Percentiles rank a stretch among this genome's conserved stretches.
Evolutionary conservation across 306 rosid species (phyloP).

Genomic region (Citrullus mucosospermus): DNA sequence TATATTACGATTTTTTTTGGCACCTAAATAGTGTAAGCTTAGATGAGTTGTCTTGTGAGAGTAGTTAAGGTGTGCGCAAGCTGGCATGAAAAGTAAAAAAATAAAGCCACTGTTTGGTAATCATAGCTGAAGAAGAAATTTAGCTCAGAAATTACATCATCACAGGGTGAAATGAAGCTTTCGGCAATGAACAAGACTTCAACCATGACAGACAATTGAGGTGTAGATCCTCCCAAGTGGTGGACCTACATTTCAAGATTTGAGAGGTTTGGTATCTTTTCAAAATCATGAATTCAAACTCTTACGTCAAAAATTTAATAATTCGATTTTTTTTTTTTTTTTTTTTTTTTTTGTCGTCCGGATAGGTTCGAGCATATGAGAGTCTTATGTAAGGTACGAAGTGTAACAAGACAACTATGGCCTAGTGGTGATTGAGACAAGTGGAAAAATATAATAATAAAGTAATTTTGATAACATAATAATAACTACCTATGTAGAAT

Average conservation of each 20-base stretch:
- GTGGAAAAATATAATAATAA: neutral
- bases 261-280: neutral
- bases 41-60: too few species aligned
- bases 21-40: too few species aligned
- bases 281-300: neutral
- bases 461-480: too few species aligned
- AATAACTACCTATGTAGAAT: too few species aligned
- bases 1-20: too few species aligned
- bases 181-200: neutral
- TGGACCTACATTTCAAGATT: neutral
- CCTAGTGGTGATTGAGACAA: neutral
- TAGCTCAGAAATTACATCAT: too few species aligned
- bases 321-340: neutral
- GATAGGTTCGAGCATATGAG: neutral
- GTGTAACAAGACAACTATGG: neutral
- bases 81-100: too few species aligned
- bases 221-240: neutral
- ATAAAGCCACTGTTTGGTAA: too few species aligned
- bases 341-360: too few species aligned
- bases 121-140: too few species aligned
- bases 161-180: neutral
- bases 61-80: too few species aligned
- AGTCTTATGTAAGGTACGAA: neutral
- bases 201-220: neutral
- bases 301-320: neutral